A percentile compares a stretch with the other conserved stretches of the same genome.
These are phyloP conservation scores for Plasmodium relictum DNA, from an alignment of 169 alveolate species.

Conservation along the genomic window DNA sequence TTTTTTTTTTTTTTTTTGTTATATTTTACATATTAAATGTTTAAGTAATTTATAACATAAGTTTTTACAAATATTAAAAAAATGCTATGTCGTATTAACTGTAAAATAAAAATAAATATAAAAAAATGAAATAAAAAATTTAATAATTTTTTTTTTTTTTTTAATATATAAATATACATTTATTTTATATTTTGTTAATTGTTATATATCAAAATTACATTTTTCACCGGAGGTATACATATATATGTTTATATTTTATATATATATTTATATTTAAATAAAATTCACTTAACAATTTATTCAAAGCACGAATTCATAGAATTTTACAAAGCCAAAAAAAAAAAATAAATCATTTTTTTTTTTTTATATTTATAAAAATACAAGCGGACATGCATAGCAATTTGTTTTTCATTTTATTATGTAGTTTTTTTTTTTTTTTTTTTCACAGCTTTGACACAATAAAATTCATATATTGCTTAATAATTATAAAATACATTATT, in stretches of 20 bases:
- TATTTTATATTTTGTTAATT: too few relatives aligned
- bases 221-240: constrained; percentile 10
- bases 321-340: constrained; percentile 37
- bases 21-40: constrained; percentile 2
- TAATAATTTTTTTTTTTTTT: too few relatives aligned
- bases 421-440: constrained; percentile 3
- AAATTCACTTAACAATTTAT: constrained; percentile 5
- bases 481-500: too few relatives aligned
- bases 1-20: background rate
- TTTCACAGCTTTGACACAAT: background rate
- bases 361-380: constrained; percentile 4
- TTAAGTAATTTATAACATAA: constrained; percentile 4
- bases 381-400: constrained; percentile 18
- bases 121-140: background rate
- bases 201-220: too few relatives aligned
- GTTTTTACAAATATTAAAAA: constrained; percentile 25
- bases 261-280: background rate
- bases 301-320: constrained; percentile 14
- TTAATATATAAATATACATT: too few relatives aligned
- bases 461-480: background rate
- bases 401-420: background rate
- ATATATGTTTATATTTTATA: constrained; percentile 2
- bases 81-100: background rate
- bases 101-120: constrained; percentile 5
- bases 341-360: constrained; percentile 3